phyloP scores from a whole-genome alignment of 2,329 filamentous ascomycete species.

The Chrysoporthe austroafricana region DNA sequence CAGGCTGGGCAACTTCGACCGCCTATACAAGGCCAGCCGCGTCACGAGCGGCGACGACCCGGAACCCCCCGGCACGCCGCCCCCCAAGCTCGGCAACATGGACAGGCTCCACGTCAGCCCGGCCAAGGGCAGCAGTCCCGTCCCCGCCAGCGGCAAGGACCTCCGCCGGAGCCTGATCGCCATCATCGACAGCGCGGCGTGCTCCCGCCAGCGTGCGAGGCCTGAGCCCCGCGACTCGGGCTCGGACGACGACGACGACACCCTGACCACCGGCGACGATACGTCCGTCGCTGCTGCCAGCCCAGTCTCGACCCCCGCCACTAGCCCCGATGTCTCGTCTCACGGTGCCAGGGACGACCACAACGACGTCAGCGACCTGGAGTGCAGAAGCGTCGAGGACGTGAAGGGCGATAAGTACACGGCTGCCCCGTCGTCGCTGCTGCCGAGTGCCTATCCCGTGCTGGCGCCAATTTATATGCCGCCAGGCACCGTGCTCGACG shows the following conservation, averaged over 20 bases:
- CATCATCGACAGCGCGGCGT: not conserved
- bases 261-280: not conserved
- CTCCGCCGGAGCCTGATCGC: not conserved
- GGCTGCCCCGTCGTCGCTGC: not conserved
- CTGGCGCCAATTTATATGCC: not conserved
- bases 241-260: slow-evolving; percentile 7
- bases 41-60: not conserved
- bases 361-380: slow-evolving; percentile 9
- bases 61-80: slow-evolving; percentile 15
- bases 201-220: too few species aligned
- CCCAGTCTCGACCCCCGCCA: slow-evolving; percentile 9
- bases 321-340: slow-evolving; percentile 8
- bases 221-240: not conserved
- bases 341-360: slow-evolving; percentile 3
- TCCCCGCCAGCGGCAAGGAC: not conserved
- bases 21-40: not conserved
- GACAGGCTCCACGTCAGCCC: not conserved
- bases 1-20: not conserved
- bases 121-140: not conserved
- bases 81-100: slow-evolving; percentile 25
- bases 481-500: not conserved
- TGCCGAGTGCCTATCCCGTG: not conserved
- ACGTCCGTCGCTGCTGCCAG: not conserved
- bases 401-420: not conserved
- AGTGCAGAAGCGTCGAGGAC: not conserved